Evolutionary conservation across 805 yeast species (phyloP).

Genomic region (Wickerhamia fluorescens): DNA sequence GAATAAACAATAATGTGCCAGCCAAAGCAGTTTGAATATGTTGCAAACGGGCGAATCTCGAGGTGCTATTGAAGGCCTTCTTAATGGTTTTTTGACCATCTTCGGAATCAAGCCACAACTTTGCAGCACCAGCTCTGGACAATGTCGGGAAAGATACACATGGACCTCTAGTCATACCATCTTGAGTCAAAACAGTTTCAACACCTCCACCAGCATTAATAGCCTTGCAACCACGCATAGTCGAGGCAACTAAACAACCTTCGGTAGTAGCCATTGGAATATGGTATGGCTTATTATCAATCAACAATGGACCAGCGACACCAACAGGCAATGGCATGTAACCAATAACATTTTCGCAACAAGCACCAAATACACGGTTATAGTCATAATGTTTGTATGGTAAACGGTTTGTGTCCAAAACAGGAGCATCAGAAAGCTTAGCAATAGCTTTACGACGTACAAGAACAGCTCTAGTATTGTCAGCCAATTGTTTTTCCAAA

Average conservation of each 20-base stretch:
- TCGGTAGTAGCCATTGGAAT: conserved; percentile 99
- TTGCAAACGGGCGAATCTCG: conserved; percentile 93
- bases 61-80: conserved; percentile 91
- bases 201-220: conserved; percentile 97
- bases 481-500: conserved; percentile 82
- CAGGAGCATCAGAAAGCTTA: conserved; percentile 71
- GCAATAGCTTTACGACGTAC: conserved; percentile 94
- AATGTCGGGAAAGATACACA: conserved; percentile 85
- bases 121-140: conserved; percentile 87
- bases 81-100: conserved; percentile 82
- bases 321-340: conserved; percentile 96
- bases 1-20: conserved; percentile 78
- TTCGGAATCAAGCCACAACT: conserved; percentile 90
- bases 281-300: conserved; percentile 83
- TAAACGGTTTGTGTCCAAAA: conserved; percentile 59
- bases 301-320: conserved; percentile 91
- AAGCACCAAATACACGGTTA: conserved; percentile 95
- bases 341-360: conserved; percentile 98
- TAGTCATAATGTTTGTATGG: conserved; percentile 86
- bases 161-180: conserved; percentile 99
- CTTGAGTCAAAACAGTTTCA: conserved; percentile 81
- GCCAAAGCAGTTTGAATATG: conserved; percentile 90
- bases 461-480: conserved; percentile 86
- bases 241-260: conserved; percentile 96
- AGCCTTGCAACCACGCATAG: conserved; percentile 99